These are phyloP conservation scores for Lipomyces sp. DNA, from an alignment of 805 yeast species.

Conservation along the genomic window DNA sequence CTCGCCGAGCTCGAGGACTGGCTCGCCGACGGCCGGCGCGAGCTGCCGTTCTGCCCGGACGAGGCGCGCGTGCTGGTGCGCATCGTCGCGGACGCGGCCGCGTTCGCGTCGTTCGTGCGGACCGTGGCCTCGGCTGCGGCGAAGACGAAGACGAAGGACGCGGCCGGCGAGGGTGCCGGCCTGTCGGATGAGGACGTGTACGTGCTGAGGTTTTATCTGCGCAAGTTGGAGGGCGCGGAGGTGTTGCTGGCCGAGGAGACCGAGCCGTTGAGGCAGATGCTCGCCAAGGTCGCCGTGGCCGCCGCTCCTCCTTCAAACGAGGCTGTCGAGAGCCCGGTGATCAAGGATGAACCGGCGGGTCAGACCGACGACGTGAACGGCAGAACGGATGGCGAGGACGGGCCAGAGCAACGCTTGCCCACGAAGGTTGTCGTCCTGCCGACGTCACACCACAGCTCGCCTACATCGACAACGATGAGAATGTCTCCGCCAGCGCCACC, in stretches of 20 bases:
- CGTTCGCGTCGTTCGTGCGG: conserved; percentile 22
- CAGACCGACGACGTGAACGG: too few species aligned
- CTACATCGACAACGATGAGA: too few species aligned
- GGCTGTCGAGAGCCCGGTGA: too few species aligned
- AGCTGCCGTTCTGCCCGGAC: conserved; percentile 38
- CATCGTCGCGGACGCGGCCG: conserved; percentile 27
- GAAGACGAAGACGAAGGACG: background rate
- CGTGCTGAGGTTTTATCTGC: conserved; percentile 43
- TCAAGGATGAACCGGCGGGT: too few species aligned
- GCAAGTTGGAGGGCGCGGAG: conserved; percentile 50
- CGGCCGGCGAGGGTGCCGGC: background rate
- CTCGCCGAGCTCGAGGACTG: conserved; percentile 38
- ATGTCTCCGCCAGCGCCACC: too few species aligned
- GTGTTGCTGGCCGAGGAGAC: conserved; percentile 39
- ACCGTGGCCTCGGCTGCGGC: background rate
- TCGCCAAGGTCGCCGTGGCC: background rate
- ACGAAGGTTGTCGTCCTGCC: too few species aligned
- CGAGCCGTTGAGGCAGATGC: background rate
- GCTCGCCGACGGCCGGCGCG: conserved; percentile 33
- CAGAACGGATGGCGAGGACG: too few species aligned
- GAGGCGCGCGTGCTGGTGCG: conserved; percentile 32
- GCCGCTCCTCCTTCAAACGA: background rate
- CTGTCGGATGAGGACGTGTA: conserved; percentile 19
- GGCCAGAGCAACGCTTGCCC: too few species aligned
- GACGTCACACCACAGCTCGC: too few species aligned